Evolutionary conservation across 2,329 filamentous ascomycete genomes (phyloP), one percentile per base, ranked within the genome.

Genomic region (Diaporthe aspalathi): DNA sequence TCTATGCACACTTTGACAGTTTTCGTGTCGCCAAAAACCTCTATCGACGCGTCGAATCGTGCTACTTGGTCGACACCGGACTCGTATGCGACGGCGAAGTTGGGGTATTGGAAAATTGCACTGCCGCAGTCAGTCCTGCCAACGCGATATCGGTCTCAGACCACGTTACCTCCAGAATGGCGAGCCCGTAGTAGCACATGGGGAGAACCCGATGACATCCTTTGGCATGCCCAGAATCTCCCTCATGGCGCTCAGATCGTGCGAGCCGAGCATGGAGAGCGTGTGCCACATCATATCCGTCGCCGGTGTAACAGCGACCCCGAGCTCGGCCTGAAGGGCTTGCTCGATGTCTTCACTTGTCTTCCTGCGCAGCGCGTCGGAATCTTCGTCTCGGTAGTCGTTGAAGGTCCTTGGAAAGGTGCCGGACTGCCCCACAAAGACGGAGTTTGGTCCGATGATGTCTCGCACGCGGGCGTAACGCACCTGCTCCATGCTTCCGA

Each of bases 61-160:
- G 60, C 60, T 27, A 63, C 60, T 29, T 63, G 43, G 29, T 63
- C 60, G 43, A 63, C 60, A 24, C 60, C 60, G 7, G 60, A 63
- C 60, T 63, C 60, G 60, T 63, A 63, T 24, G 60, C 60, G 60
- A 63, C 60, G 14, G 60, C 60, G 40, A 63, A 63, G 60, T 35
- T 63, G 3, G 60, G 43, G 43, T 63, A 63, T 63, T 63, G 43
- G 20, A 63, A 63, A 49, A 63, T 63, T 35, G 43, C 60, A 63
- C 43, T 63, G 22, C 17, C 27, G 35, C 49, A 27, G 29, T 63
- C 43, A 63, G 43, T 20, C n/a, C 17, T 1, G 20, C 22, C 4
- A 24, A 7, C 35, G 32, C 27, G n/a, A 6, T 1, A 22, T 47
- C 12, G 20, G 16, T 8, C 17, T 32, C 5, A 12, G 24, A 16